Conservation (phyloP, 176 grass and related monocot species). For the Cocos nucifera region DNA sequence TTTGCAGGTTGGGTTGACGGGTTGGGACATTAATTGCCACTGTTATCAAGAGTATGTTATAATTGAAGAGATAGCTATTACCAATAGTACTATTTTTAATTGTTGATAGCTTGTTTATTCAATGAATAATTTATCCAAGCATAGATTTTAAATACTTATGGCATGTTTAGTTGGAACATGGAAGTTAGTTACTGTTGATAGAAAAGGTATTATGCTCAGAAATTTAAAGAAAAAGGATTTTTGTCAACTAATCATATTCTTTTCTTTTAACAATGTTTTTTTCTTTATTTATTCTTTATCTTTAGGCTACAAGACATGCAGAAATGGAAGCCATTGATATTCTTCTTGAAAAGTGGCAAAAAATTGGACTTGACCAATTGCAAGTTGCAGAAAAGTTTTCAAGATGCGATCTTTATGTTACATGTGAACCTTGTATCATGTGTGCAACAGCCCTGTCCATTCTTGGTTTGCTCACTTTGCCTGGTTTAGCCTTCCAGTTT, state of each 20-base stretch:
- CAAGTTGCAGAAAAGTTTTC: slow-evolving; percentile 61
- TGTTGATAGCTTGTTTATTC: too few relatives aligned
- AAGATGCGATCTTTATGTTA: slow-evolving; percentile 77
- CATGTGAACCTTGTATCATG: slow-evolving; percentile 93
- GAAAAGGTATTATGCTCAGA: too few relatives aligned
- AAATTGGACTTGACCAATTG: slow-evolving; percentile 38
- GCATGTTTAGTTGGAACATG: too few relatives aligned
- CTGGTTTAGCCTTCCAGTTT: neutral
- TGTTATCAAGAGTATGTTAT: too few relatives aligned
- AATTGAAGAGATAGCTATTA: too few relatives aligned
- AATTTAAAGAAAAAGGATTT: too few relatives aligned
- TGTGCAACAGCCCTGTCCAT: slow-evolving; percentile 73
- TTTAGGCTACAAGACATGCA: slow-evolving; percentile 89
- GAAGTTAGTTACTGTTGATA: too few relatives aligned
- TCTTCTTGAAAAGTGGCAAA: slow-evolving; percentile 78
- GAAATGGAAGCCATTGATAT: slow-evolving; percentile 92
- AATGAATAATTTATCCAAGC: too few relatives aligned
- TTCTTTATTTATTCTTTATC: neutral
- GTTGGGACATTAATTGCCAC: too few relatives aligned
- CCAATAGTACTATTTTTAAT: too few relatives aligned
- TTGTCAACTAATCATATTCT: neutral
- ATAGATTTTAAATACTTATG: too few relatives aligned
- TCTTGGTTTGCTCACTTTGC: slow-evolving; percentile 43
- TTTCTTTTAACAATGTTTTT: neutral
- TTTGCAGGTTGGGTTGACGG: too few relatives aligned